Conservation (phyloP, 2,329 filamentous ascomycete species). For the Claviceps capensis region DNA sequence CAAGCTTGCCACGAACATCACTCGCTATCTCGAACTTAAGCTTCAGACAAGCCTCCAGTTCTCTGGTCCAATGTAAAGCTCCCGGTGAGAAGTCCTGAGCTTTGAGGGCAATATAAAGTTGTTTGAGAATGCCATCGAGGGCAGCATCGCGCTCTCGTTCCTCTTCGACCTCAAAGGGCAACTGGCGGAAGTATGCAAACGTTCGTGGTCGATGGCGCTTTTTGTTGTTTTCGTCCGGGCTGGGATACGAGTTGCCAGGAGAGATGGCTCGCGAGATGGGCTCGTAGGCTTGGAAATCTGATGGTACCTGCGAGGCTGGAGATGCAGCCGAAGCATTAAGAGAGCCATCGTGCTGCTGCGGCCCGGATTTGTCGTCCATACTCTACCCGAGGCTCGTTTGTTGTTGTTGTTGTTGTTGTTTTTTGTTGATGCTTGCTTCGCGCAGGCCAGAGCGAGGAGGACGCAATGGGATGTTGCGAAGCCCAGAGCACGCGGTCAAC, state of each 20-base stretch:
- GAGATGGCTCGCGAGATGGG: slow-evolving; percentile 78
- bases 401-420: not conserved
- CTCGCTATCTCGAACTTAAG: slow-evolving; percentile 95
- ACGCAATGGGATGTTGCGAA: not conserved
- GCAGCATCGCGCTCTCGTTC: slow-evolving; percentile 64
- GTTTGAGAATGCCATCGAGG: slow-evolving; percentile 76
- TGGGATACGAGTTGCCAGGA: slow-evolving; percentile 50
- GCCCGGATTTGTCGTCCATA: slow-evolving; percentile 27
- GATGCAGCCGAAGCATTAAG: slow-evolving; percentile 18
- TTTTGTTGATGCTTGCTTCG: not conserved
- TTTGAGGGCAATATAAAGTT: slow-evolving; percentile 82
- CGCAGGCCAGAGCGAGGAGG: not conserved
- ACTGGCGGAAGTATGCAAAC: slow-evolving; percentile 80
- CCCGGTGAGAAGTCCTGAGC: slow-evolving; percentile 90
- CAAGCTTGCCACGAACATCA: slow-evolving; percentile 67
- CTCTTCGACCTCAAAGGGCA: slow-evolving; percentile 81
- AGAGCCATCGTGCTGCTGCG: slow-evolving; percentile 18
- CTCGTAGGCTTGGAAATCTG: slow-evolving; percentile 36
- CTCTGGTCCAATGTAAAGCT: slow-evolving; percentile 91
- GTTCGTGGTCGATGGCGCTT: slow-evolving; percentile 72
- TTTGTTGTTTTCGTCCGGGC: slow-evolving; percentile 36
- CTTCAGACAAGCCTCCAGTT: slow-evolving; percentile 87
- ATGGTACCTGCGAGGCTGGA: slow-evolving; percentile 18
- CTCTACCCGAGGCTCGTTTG: not conserved
- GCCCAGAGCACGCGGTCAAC: not conserved